Evolutionary conservation across 495 filamentous ascomycete genomes (phyloP).

Genomic region (Tuber calosporum): DNA sequence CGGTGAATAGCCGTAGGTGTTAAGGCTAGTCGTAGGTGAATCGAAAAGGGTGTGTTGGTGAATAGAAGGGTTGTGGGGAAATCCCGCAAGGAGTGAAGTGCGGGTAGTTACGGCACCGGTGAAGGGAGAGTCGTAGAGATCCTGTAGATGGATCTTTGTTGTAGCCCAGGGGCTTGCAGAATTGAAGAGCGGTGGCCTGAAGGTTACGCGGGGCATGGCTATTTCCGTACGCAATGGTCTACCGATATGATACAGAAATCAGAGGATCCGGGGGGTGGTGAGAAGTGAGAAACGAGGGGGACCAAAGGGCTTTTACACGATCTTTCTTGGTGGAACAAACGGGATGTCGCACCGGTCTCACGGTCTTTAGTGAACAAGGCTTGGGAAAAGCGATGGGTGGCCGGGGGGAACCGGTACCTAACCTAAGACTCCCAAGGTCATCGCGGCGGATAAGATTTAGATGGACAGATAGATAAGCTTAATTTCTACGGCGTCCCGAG

Average conservation of each 20-base stretch:
- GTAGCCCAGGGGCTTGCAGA: constrained; percentile 66
- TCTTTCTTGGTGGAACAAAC: not conserved
- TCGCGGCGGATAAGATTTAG: not conserved
- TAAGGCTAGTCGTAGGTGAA: constrained; percentile 58
- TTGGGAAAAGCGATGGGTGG: not conserved
- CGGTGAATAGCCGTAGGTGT: constrained; percentile 65
- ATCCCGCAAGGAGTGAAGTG: constrained; percentile 55
- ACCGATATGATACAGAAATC: not conserved
- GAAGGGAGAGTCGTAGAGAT: constrained; percentile 51
- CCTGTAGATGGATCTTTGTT: constrained; percentile 50
- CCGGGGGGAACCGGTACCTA: not conserved
- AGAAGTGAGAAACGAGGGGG: not conserved
- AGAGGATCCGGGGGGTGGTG: not conserved
- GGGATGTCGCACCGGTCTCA: not conserved
- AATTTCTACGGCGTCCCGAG: not conserved
- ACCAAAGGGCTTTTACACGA: not conserved
- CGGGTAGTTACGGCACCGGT: constrained; percentile 66
- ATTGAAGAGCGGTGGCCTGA: constrained; percentile 62
- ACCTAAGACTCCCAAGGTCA: not conserved
- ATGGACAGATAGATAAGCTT: not conserved
- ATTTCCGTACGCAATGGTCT: not conserved
- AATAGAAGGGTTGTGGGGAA: constrained; percentile 53
- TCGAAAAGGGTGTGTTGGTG: constrained; percentile 62
- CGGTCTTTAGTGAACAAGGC: not conserved
- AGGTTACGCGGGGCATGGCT: constrained; percentile 43